These are phyloP conservation scores for Phylloporus sp. DNA, from an alignment of 768 basidiomycete genomes.

Conservation along the genomic window DNA sequence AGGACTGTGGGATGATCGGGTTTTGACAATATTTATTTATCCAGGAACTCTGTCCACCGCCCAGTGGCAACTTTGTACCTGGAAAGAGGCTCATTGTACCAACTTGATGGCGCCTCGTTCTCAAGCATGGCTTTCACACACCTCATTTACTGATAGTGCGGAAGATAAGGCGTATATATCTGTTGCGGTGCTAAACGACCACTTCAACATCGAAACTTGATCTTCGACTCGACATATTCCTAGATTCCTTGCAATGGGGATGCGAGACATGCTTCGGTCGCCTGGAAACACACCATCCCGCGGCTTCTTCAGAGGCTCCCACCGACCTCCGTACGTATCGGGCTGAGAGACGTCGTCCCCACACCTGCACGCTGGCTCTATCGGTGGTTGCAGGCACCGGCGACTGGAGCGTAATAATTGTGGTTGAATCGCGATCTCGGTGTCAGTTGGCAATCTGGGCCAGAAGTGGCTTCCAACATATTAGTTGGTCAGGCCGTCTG, in stretches of 20 bases:
- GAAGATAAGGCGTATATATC: background rate
- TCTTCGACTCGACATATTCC: background rate
- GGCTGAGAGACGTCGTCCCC: background rate
- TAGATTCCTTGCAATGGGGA: background rate
- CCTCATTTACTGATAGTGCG: background rate
- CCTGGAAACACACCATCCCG: slow-evolving; percentile 4
- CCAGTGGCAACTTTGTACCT: background rate
- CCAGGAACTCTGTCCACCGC: slow-evolving; percentile 1
- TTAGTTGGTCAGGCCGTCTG: background rate
- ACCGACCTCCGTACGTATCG: background rate
- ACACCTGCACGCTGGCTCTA: background rate
- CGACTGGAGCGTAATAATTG: background rate
- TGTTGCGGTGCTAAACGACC: slow-evolving; percentile 1
- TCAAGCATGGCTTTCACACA: background rate
- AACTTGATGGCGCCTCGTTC: background rate
- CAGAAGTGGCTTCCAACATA: background rate
- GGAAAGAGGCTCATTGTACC: background rate
- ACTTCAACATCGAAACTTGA: background rate
- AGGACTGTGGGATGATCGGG: slow-evolving; percentile 7
- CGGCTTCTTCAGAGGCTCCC: background rate
- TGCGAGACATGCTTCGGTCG: background rate
- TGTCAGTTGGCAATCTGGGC: background rate
- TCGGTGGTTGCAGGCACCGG: background rate
- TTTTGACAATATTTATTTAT: background rate
- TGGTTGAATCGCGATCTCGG: slow-evolving; percentile 1